Conservation (phyloP, 345 rosid species). For the Capsella bursapastoris region DNA sequence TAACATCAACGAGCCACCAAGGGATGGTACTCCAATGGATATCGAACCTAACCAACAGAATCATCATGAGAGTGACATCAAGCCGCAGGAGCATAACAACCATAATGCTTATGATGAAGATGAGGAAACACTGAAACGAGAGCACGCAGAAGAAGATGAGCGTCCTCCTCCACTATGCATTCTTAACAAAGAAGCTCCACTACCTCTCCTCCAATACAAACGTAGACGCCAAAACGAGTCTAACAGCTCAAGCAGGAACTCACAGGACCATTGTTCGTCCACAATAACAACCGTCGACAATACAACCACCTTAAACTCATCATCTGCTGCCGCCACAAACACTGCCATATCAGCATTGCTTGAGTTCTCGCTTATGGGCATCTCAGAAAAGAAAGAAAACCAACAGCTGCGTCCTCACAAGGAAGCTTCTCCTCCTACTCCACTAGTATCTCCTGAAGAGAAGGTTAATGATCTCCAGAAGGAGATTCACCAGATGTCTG, state of each 20-base stretch:
- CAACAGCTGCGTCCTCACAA: conserved; percentile 8
- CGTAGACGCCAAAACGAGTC: conserved; percentile 67
- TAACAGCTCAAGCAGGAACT: conserved; percentile 58
- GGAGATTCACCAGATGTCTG: conserved; percentile 69
- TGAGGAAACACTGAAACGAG: conserved; percentile 35
- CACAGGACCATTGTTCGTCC: conserved; percentile 72
- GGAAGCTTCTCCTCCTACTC: conserved; percentile 30
- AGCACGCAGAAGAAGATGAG: conserved; percentile 45
- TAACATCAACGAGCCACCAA: conserved; percentile 48
- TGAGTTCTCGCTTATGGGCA: conserved; percentile 68
- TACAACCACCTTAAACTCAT: conserved; percentile 46
- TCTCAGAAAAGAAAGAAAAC: conserved; percentile 40
- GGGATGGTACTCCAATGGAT: conserved; percentile 40
- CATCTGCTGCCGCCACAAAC: conserved; percentile 56
- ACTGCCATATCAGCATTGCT: conserved; percentile 76
- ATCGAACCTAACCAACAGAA: conserved; percentile 30
- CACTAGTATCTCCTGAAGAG: conserved; percentile 15
- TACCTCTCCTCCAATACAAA: conserved; percentile 72
- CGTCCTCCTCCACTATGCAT: conserved; percentile 51
- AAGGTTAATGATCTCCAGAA: conserved; percentile 59
- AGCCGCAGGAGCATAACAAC: conserved; percentile 20
- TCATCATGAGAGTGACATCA: conserved; percentile 29
- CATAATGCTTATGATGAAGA: conserved; percentile 25
- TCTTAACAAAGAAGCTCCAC: conserved; percentile 64
- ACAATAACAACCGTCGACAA: conserved; percentile 69